Base-by-base conservation (phyloP, 148 eudicot genomes). In the Camellia japonica region DNA sequence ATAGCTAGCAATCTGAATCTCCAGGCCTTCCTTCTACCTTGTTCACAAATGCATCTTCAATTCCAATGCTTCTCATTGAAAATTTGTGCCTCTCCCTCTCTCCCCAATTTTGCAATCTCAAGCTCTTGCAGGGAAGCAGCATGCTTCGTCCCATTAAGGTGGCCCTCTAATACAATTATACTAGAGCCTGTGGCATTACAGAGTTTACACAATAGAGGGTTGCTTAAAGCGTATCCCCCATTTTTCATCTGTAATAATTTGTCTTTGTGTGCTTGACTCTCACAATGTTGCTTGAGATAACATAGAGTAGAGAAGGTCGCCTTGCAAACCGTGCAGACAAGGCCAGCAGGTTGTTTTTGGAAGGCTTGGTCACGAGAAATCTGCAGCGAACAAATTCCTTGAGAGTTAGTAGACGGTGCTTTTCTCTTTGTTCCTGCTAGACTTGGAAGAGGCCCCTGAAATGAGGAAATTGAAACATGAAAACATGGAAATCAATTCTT, bases 201-300 rank as follows among this genome's bases (percentile, higher is more conserved):
- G 19, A 84, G 79, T 38, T 68, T 75, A 84, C 87, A 84, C 54
- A 47, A 74, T 12, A 81, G 38, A 20, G 71, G 79, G 20, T 84
- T 84, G 52, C 84, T 75, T 38, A 59, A 54, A 42, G 62, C 52
- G 41, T 8, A 71, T 23, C 82, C 79, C 52, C 47, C 16, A 5
- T 61, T 84, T 52, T 68, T 84, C 23, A 52, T 58, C 62, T 73
- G 70, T 51, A 43, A 12, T 72, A 81, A 54, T 78, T 73, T 81
- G 52, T 74, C 76, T 43, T 43, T 78, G 60, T 84, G 87, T 3
- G 68, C 74, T 47, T 19, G 79, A 79, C 81, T 84, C 16, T 38
- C 49, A 12, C 83, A 84, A 73, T 84, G 86, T 75, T 79, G 67
- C 71, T 81, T 84, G 55, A 84, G 83, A 70, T 84, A 76, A 78